A percentile compares a stretch with the other conserved stretches of the same genome.
Evolutionary conservation across 352 stramenopile genomes (phyloP).

Genomic region (Pythium aquatile): DNA sequence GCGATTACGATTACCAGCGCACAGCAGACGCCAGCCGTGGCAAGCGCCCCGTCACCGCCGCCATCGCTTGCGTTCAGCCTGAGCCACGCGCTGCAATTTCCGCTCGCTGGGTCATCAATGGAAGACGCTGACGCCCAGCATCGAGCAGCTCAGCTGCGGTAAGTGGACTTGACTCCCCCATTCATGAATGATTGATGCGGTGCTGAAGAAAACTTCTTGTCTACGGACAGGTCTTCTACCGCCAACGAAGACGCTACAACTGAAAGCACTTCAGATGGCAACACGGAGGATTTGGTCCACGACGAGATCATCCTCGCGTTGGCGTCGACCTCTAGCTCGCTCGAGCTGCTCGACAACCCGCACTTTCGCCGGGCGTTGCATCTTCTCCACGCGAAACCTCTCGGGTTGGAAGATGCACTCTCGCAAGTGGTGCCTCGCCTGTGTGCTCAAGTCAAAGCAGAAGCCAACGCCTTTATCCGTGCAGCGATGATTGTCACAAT

Average conservation of each 20-base stretch:
- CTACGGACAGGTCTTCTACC: not conserved
- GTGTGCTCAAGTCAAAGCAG: conserved; percentile 1
- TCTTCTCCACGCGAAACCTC: conserved; percentile 21
- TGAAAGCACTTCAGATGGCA: not conserved
- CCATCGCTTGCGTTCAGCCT: not conserved
- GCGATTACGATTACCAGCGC: not conserved
- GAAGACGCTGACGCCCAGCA: not conserved
- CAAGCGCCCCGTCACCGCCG: not conserved
- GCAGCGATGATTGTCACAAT: conserved; percentile 16
- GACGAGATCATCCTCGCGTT: conserved; percentile 36
- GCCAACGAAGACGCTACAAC: not conserved
- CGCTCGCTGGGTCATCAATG: not conserved
- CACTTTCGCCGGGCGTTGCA: conserved; percentile 28
- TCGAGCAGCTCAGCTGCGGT: not conserved
- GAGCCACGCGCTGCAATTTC: conserved; percentile 2
- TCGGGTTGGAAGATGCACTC: conserved; percentile 9
- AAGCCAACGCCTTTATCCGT: conserved; percentile 19
- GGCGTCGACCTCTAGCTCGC: conserved; percentile 9
- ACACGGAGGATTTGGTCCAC: conserved; percentile 10
- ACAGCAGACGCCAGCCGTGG: not conserved
- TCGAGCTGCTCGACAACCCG: conserved; percentile 28
- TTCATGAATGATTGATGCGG: not conserved
- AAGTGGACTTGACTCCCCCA: not conserved
- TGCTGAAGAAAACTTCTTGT: not conserved
- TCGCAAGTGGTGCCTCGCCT: conserved; percentile 26